Conservation (phyloP, 2,329 filamentous ascomycete species). For the Huntiella omanensis region DNA sequence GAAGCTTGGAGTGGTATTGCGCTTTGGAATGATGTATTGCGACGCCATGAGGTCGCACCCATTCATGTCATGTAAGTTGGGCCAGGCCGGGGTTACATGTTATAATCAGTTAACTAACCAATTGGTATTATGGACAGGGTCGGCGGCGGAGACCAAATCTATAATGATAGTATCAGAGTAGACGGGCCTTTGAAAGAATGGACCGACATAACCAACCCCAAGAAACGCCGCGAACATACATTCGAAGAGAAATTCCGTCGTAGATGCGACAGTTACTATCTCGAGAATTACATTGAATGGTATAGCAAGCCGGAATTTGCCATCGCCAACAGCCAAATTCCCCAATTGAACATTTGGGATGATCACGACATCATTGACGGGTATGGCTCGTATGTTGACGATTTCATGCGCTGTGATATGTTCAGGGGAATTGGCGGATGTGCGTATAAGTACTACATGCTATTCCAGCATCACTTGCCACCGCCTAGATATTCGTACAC, state of each 20-base stretch:
- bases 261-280: constrained; percentile 77
- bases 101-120: not conserved
- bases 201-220: constrained; percentile 67
- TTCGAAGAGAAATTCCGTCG: constrained; percentile 65
- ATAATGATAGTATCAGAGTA: constrained; percentile 84
- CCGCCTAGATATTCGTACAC: constrained; percentile 77
- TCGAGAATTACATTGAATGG: constrained; percentile 74
- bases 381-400: constrained; percentile 81
- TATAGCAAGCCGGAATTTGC: constrained; percentile 73
- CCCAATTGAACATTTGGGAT: constrained; percentile 96
- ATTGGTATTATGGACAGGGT: constrained; percentile 22
- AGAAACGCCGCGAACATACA: constrained; percentile 58
- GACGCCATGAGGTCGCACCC: constrained; percentile 58
- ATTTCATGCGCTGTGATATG: constrained; percentile 83
- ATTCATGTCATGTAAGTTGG: constrained; percentile 68
- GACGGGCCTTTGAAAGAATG: constrained; percentile 64
- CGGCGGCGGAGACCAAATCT: constrained; percentile 88
- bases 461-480: constrained; percentile 88
- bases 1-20: constrained; percentile 78
- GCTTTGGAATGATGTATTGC: constrained; percentile 83
- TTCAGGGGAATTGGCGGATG: constrained; percentile 83
- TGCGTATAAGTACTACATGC: constrained; percentile 94
- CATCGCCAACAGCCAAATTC: constrained; percentile 72
- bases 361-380: constrained; percentile 90
- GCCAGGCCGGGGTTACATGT: not conserved